Evolutionary conservation across 768 basidiomycete species (phyloP), one percentile per base, ranked within the genome.

Genomic region (Strobilomyces confusus): DNA sequence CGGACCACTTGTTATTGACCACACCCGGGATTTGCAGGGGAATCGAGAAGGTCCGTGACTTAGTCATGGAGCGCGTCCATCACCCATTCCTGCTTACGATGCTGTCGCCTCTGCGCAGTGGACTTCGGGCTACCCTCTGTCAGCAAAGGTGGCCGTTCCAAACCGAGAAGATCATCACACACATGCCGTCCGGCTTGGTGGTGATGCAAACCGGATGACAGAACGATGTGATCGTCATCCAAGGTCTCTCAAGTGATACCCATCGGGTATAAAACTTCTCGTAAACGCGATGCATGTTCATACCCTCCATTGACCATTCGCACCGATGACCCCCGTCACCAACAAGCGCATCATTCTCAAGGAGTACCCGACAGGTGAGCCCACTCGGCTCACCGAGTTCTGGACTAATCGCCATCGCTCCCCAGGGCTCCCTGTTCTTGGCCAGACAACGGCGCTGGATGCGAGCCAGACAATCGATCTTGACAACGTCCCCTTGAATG

Each of bases 381-480:
- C 6, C 9, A 6, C 43, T 3, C 11, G 15, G 14, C 32, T 33
- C 32, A 15, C 6, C 15, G 7, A 12, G 15, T 12, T 15, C 7
- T 17, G 15, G 19, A 25, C 41, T 49, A 5, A 57, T 11, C 11
- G 13, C 4, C 11, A 2, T 22, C 15, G 5, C 2, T 14, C 17
- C 17, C 4, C 29, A 54, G 45, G 45, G 15, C 1, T 14, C 17
- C 36, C 30, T 13, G 23, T 67, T 61, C 68, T 73, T 0, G 77
- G 77, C 17, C 70, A 77, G 58, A 79, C 77, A 6, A 73, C 74
- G 3, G 59, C 75, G 0, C 73, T 78, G 54, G 79, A 82, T 52
- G 66, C 52, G 5, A 73, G 67, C 0, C 61, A 74, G 49, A 75
- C 68, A 1, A 82, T 84, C 58, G 82, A 84, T 57, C 58, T 76